Conservation (phyloP, 768 basidiomycete genomes). For the Lentinula raphanica region DNA sequence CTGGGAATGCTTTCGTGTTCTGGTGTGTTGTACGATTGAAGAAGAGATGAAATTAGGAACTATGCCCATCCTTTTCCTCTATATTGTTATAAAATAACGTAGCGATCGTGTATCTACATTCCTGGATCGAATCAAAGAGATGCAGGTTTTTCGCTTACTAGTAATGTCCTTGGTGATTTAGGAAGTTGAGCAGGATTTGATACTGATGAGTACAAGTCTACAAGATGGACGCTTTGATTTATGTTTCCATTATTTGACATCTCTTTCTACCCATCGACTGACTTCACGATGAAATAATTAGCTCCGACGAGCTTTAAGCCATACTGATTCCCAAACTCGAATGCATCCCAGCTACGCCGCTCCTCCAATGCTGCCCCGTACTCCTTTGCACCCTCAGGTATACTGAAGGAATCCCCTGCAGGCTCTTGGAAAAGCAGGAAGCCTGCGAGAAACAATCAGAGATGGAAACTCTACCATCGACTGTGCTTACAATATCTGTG, state of each 20-base stretch:
- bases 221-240: too few relatives aligned
- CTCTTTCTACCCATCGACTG: constrained; percentile 2
- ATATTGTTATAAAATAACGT: not conserved
- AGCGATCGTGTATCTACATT: not conserved
- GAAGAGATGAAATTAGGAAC: not conserved
- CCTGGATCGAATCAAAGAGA: constrained; percentile 6
- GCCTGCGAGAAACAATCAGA: constrained; percentile 21
- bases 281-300: constrained; percentile 47
- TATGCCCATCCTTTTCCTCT: not conserved
- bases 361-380: constrained; percentile 36
- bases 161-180: too few relatives aligned
- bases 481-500: constrained; percentile 53
- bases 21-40: constrained; percentile 5
- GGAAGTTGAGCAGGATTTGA: too few relatives aligned
- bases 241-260: not conserved
- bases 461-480: not conserved
- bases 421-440: constrained; percentile 64
- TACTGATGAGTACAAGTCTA: too few relatives aligned
- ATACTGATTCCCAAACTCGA: constrained; percentile 45
- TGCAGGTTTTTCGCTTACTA: not conserved
- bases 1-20: constrained; percentile 1
- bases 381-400: constrained; percentile 44
- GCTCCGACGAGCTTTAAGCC: constrained; percentile 54
- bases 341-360: constrained; percentile 51
- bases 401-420: constrained; percentile 23